Evolutionary conservation across 768 basidiomycete species (phyloP).

Genomic region (Russula abietina): DNA sequence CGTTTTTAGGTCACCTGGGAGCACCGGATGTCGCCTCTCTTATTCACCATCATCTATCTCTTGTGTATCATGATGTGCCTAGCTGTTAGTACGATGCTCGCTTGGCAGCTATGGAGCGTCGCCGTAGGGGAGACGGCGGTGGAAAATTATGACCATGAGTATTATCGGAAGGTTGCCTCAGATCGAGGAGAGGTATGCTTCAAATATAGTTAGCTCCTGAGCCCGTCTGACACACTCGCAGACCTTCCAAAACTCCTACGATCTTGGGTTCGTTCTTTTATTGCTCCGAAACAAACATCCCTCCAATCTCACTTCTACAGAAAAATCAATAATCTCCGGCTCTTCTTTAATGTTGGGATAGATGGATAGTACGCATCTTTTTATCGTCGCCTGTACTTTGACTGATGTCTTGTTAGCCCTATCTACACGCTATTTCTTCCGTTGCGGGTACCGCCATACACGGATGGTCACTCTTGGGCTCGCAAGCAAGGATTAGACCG

Average conservation of each 20-base stretch:
- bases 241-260: conserved; percentile 87
- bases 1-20: conserved; percentile 26
- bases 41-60: conserved; percentile 71
- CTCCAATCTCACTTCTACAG: conserved; percentile 29
- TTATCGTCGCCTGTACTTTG: neutral
- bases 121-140: conserved; percentile 79
- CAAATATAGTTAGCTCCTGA: neutral
- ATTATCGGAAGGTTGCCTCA: conserved; percentile 66
- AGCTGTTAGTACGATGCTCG: conserved; percentile 64
- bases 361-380: conserved; percentile 66
- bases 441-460: conserved; percentile 69
- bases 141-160: conserved; percentile 80
- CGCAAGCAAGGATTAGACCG: conserved; percentile 56
- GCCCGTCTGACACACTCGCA: conserved; percentile 28
- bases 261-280: conserved; percentile 59
- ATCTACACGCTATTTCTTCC: conserved; percentile 78
- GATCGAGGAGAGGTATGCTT: conserved; percentile 57
- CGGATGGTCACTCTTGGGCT: conserved; percentile 80
- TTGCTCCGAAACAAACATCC: neutral
- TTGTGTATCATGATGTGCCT: conserved; percentile 69
- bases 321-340: conserved; percentile 57
- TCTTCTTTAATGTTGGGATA: conserved; percentile 84
- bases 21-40: conserved; percentile 53
- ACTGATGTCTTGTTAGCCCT: conserved; percentile 44
- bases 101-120: conserved; percentile 69